Evolutionary conservation across 352 stramenopile genomes (phyloP).

Genomic region (Saprolegnia diclina): DNA sequence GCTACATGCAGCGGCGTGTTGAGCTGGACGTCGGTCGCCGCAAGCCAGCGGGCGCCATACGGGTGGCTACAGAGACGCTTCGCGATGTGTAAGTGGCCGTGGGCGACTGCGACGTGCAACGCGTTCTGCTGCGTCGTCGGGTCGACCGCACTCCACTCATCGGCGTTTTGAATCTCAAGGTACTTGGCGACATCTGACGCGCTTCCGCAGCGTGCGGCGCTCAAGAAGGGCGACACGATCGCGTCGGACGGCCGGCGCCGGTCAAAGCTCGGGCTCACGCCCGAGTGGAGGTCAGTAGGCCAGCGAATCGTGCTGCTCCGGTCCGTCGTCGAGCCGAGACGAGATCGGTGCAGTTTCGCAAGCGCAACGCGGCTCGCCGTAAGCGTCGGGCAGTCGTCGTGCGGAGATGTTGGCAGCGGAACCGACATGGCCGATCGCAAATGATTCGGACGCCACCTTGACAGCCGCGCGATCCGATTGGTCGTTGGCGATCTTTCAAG

Average conservation of each 20-base stretch:
- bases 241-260: too few relatives aligned
- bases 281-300: too few relatives aligned
- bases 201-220: not conserved
- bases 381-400: too few relatives aligned
- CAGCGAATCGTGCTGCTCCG: too few relatives aligned
- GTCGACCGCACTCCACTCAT: not conserved
- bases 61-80: not conserved
- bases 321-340: too few relatives aligned
- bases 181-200: not conserved
- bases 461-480: not conserved
- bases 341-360: too few relatives aligned
- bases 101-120: not conserved
- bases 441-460: not conserved
- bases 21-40: slow-evolving; percentile 13
- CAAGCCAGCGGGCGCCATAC: not conserved
- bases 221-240: not conserved
- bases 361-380: too few relatives aligned
- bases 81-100: not conserved
- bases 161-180: not conserved
- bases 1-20: slow-evolving; percentile 60
- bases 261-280: too few relatives aligned
- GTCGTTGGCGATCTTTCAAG: not conserved
- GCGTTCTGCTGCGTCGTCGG: not conserved
- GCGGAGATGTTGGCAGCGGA: too few relatives aligned
- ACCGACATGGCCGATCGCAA: not conserved